Base-by-base conservation (phyloP, 1,139 yeast genomes). In the Kodamaea ohmeri region DNA sequence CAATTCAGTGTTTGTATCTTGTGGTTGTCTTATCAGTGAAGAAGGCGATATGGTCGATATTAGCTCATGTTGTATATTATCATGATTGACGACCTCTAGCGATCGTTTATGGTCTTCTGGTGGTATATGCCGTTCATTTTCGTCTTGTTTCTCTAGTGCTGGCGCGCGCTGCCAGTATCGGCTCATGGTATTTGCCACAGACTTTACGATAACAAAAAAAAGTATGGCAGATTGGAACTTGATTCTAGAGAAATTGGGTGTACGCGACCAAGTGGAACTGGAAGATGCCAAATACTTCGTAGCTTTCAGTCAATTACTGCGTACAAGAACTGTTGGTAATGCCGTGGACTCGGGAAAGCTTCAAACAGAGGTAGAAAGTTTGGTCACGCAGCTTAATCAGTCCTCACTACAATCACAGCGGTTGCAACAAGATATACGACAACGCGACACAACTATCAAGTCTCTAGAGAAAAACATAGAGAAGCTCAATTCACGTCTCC, bases 251-350 rank as follows among this genome's bases (percentile, higher is more conserved):
- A 32, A 37, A 17, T 25, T 40, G 11, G 34, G 32, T 19, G 35
- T 31, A 5, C 24, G 41, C 20, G 74, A 70, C 45, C 55, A 48
- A 11, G 41, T 55, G 25, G 73, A 69, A 47, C 51, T 61, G 46
- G 47, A 52, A 32, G 69, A 67, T 41, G 48, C 58, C 8, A 48
- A 51, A 24, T 65, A 63, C 44, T 65, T 53, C 46, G 43, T 48
- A 22, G 67, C 77, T 22, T 67, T 68, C 49, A 39, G 58, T 35
- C 61, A 56, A 37, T 39, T 65, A 38, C 43, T 56, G 39, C 20
- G 26, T 15, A 12, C 4, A 9, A 19, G 26, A 3, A 19, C 19
- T 9, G 9, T 4, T 19, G 22, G 5, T 4, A 4, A 16, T 34
- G 29, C 25, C 37, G 7, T 29, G 35, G 24, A 38, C 31, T 25